phyloP scores from a whole-genome alignment of 768 basidiomycete species.

The Leccinum fibrillosum region DNA sequence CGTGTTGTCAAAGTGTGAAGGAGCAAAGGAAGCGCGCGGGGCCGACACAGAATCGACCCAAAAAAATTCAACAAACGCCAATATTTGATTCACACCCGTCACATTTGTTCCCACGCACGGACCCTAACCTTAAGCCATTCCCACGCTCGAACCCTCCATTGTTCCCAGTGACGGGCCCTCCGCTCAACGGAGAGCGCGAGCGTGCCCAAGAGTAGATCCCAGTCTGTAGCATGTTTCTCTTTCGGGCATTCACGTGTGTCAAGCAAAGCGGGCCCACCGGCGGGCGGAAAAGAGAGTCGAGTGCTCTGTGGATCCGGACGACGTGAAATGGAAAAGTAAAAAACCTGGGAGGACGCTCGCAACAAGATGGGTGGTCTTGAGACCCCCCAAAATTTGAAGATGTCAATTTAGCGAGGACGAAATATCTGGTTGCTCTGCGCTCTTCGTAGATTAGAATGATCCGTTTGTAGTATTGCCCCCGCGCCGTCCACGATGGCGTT shows the following conservation, averaged over 20 bases:
- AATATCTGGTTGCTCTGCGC: conserved; percentile 7
- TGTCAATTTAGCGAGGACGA: conserved; percentile 9
- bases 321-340: neutral
- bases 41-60: conserved; percentile 40
- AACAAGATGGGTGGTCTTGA: conserved; percentile 20
- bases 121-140: conserved; percentile 39
- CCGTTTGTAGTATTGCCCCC: neutral
- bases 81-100: conserved; percentile 37
- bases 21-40: conserved; percentile 44
- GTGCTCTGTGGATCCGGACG: neutral
- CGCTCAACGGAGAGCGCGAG: conserved; percentile 2
- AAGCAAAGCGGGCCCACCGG: neutral
- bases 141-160: conserved; percentile 30
- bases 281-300: neutral
- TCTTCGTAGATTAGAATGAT: neutral
- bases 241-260: neutral
- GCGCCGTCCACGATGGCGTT: neutral
- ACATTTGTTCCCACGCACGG: conserved; percentile 41
- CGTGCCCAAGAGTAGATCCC: neutral
- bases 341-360: conserved; percentile 2
- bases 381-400: conserved; percentile 20
- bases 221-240: neutral
- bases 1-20: conserved; percentile 43
- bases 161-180: conserved; percentile 7
- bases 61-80: conserved; percentile 40